These are phyloP conservation scores for Boeremia lycopersici DNA, from an alignment of 2,329 filamentous ascomycete species.

Conservation along the genomic window DNA sequence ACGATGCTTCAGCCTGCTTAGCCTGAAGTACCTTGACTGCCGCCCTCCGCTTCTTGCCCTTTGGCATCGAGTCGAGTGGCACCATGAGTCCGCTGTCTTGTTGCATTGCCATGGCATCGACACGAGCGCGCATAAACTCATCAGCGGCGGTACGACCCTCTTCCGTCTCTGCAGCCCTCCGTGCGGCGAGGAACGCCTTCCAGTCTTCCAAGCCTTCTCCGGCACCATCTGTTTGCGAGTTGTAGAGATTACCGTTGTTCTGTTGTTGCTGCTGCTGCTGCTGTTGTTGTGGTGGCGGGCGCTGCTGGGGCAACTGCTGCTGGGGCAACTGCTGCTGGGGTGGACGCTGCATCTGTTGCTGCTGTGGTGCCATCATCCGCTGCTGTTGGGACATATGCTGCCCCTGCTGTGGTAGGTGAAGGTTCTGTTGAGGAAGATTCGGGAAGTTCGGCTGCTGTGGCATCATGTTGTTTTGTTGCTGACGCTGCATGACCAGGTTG, in stretches of 20 bases:
- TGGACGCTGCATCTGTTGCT: slow-evolving; percentile 29
- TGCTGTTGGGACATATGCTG: slow-evolving; percentile 41
- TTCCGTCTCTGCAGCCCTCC: slow-evolving; percentile 58
- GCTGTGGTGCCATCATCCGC: slow-evolving; percentile 35
- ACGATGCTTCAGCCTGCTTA: slow-evolving; percentile 55
- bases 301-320: slow-evolving; percentile 35
- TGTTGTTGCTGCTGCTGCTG: slow-evolving; percentile 33
- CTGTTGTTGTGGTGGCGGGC: slow-evolving; percentile 33
- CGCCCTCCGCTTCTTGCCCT: slow-evolving; percentile 49
- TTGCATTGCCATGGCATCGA: slow-evolving; percentile 67
- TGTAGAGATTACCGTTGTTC: slow-evolving; percentile 40
- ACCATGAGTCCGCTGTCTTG: slow-evolving; percentile 82
- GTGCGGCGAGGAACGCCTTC: slow-evolving; percentile 64
- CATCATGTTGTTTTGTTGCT: slow-evolving; percentile 36
- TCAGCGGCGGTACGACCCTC: slow-evolving; percentile 64
- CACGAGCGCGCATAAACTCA: slow-evolving; percentile 69
- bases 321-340: slow-evolving; percentile 40
- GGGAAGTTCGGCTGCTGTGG: slow-evolving; percentile 32
- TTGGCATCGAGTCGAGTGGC: slow-evolving; percentile 65
- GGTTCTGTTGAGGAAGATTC: slow-evolving; percentile 25
- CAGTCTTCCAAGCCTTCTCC: slow-evolving; percentile 65
- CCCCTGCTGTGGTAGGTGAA: slow-evolving; percentile 24
- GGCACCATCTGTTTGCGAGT: slow-evolving; percentile 77
- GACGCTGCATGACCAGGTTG: slow-evolving; percentile 51
- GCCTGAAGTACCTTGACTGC: slow-evolving; percentile 54